Evolutionary conservation across 768 basidiomycete genomes (phyloP).

Genomic region (Asterophora parasitica): DNA sequence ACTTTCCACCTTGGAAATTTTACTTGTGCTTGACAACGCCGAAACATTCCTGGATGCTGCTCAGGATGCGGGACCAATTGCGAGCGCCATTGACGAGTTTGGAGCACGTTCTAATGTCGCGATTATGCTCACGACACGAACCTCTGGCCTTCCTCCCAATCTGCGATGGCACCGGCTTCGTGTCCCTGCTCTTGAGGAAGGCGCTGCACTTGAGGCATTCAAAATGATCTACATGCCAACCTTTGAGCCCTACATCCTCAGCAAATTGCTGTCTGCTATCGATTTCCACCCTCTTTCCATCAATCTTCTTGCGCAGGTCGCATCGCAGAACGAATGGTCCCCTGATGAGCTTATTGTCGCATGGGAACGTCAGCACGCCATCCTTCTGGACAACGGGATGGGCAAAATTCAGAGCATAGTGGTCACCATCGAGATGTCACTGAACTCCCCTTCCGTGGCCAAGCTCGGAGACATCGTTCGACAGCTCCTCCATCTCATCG

Average conservation of each 20-base stretch:
- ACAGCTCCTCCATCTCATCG: slow-evolving; percentile 7
- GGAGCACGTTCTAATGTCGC: slow-evolving; percentile 7
- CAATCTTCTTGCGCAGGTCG: slow-evolving; percentile 14
- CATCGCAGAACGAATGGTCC: slow-evolving; percentile 14
- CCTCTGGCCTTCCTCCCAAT: slow-evolving; percentile 6
- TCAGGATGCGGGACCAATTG: slow-evolving; percentile 6
- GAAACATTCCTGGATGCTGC: slow-evolving; percentile 14
- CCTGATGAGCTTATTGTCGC: slow-evolving; percentile 4
- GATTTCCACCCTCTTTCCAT: slow-evolving; percentile 17
- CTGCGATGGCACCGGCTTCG: slow-evolving; percentile 6
- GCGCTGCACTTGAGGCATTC: slow-evolving; percentile 6
- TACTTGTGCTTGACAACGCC: slow-evolving; percentile 14
- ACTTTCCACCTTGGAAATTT: background rate
- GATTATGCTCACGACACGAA: slow-evolving; percentile 10
- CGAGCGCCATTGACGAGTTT: slow-evolving; percentile 7
- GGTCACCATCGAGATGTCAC: slow-evolving; percentile 8
- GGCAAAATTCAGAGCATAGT: slow-evolving; percentile 12
- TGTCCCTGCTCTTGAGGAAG: slow-evolving; percentile 8
- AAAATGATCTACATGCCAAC: background rate
- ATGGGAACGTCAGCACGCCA: slow-evolving; percentile 8
- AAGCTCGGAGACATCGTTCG: background rate
- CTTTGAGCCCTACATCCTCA: background rate
- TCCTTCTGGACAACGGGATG: slow-evolving; percentile 5
- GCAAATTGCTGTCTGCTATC: slow-evolving; percentile 7
- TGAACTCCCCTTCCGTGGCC: slow-evolving; percentile 9